These are phyloP conservation scores for Penicillium thymicola DNA, from an alignment of 2,329 filamentous ascomycete species.

Conservation along the genomic window DNA sequence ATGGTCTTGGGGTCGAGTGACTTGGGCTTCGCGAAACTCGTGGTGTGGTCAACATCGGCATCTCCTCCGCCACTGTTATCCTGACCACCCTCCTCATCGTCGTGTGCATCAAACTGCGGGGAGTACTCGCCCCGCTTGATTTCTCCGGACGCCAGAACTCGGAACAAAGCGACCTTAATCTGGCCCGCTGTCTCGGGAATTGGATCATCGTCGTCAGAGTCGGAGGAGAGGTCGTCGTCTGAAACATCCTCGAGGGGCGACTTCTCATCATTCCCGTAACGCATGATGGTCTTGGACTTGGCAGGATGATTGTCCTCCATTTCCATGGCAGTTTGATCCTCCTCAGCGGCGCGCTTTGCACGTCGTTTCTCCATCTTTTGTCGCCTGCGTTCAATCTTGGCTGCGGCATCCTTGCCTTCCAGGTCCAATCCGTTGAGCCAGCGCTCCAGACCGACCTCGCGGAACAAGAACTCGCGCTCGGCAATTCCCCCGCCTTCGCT, in stretches of 20 bases:
- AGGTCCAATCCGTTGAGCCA: slow-evolving; percentile 96
- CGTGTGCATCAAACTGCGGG: slow-evolving; percentile 93
- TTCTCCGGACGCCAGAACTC: slow-evolving; percentile 90
- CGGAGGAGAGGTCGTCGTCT: slow-evolving; percentile 67
- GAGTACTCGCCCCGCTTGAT: slow-evolving; percentile 98
- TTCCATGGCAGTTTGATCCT: slow-evolving; percentile 52
- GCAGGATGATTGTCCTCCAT: slow-evolving; percentile 34
- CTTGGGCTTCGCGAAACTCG: slow-evolving; percentile 96
- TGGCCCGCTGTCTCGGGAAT: slow-evolving; percentile 89
- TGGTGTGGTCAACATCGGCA: slow-evolving; percentile 90
- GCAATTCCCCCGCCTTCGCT: slow-evolving; percentile 90
- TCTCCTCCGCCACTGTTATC: slow-evolving; percentile 62
- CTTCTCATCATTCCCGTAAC: slow-evolving; percentile 74
- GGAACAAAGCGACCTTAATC: slow-evolving; percentile 96
- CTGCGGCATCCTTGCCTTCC: slow-evolving; percentile 86
- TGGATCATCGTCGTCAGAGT: slow-evolving; percentile 75
- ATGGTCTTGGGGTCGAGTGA: slow-evolving; percentile 94
- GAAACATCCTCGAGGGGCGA: slow-evolving; percentile 71
- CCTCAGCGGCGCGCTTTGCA: slow-evolving; percentile 63
- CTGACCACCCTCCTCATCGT: slow-evolving; percentile 75
- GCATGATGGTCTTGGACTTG: slow-evolving; percentile 58
- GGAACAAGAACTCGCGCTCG: slow-evolving; percentile 94
- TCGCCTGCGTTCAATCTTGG: slow-evolving; percentile 65
- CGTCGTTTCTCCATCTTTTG: slow-evolving; percentile 78
- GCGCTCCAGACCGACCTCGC: slow-evolving; percentile 90